Evolutionary conservation across 192 early-diverging fungal genomes (phyloP).

Genomic region (Backusella circina): DNA sequence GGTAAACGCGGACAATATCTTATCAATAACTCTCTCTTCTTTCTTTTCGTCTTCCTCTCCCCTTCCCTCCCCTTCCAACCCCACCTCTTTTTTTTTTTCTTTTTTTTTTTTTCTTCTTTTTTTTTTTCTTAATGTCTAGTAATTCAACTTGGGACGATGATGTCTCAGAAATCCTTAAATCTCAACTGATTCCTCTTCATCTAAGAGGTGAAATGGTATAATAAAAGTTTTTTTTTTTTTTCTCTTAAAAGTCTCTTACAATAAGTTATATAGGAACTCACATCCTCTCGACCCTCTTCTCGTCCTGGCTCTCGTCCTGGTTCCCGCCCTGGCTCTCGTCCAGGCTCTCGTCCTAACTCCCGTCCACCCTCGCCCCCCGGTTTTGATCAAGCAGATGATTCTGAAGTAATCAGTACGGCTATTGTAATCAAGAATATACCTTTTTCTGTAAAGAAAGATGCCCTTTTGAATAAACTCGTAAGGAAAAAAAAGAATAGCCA

Average conservation of each 20-base stretch:
- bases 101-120: background rate
- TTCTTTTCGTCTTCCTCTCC: background rate
- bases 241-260: background rate
- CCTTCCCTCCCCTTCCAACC: background rate
- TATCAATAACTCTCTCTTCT: background rate
- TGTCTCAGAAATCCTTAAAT: background rate
- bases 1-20: background rate
- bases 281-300: slow-evolving; percentile 7
- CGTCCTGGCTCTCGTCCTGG: slow-evolving; percentile 9
- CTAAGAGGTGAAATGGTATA: background rate
- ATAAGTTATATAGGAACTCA: background rate
- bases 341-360: background rate
- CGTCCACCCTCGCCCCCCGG: background rate
- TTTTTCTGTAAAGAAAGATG: slow-evolving; percentile 76
- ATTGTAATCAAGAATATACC: slow-evolving; percentile 85
- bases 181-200: background rate
- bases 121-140: background rate
- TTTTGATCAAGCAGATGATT: background rate
- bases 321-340: background rate
- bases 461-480: slow-evolving; percentile 65
- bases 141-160: background rate
- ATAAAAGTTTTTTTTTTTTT: background rate
- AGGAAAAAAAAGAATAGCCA: background rate
- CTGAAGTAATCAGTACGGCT: slow-evolving; percentile 59
- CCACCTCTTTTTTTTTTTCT: background rate